These are phyloP conservation scores for Penicillium paradoxum DNA, from an alignment of 495 filamentous ascomycete species.

Conservation along the genomic window DNA sequence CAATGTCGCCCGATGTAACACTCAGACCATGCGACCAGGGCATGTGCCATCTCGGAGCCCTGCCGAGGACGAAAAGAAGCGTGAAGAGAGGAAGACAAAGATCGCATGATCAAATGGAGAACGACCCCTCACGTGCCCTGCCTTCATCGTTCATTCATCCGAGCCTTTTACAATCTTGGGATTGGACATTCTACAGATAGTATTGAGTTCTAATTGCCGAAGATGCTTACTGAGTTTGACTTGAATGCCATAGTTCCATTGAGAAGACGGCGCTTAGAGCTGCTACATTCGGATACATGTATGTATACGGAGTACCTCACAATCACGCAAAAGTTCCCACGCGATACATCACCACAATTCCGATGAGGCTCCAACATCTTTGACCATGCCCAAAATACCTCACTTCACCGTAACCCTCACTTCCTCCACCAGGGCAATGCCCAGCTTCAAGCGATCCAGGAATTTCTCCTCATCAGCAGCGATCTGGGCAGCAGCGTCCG, in stretches of 20 bases:
- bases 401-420: constrained; percentile 16
- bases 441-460: constrained; percentile 23
- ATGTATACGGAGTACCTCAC: too few species aligned
- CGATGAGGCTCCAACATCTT: not conserved
- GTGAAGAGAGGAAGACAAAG: not conserved
- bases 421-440: constrained; percentile 26
- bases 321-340: not conserved
- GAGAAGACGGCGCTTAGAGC: not conserved
- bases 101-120: not conserved
- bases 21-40: constrained; percentile 19
- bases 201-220: not conserved
- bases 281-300: not conserved
- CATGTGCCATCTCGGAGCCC: constrained; percentile 13
- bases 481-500: constrained; percentile 22
- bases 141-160: not conserved
- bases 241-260: not conserved
- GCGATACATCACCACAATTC: not conserved
- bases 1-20: constrained; percentile 15
- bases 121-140: not conserved
- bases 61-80: not conserved
- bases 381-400: not conserved
- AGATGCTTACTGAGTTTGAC: not conserved
- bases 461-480: constrained; percentile 31
- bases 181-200: not conserved
- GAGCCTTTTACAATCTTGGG: not conserved